Evolutionary conservation across 1,139 yeast genomes (phyloP), one percentile per base, ranked within the genome.

Genomic region (Hemisphaericaspora lyxosophila): DNA sequence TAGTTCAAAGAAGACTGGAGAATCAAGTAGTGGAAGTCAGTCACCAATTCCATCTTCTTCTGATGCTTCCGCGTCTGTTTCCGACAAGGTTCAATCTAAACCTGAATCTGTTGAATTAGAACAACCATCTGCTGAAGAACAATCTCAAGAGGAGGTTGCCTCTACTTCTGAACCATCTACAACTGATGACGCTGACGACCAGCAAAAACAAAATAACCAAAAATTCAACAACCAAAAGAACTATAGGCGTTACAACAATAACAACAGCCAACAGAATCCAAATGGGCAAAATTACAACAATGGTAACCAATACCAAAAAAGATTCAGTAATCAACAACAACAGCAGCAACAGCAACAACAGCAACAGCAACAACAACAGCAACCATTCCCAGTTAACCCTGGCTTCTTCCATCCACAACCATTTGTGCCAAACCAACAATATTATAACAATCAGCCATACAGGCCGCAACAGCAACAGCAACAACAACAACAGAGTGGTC

Each of bases 321-420:
- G 56, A 30, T 42, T 33, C 22, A 38, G 36, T 26, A 39, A 38
- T 30, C 22, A 37, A 23, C 33, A 41, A 28, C 38, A 46, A 39
- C 43, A 34, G 35, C 43, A n/a, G n/a, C n/a, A n/a, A n/a, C n/a
- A n/a, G n/a, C n/a, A n/a, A n/a, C n/a, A n/a, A n/a, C n/a, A n/a
- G n/a, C n/a, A n/a, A n/a, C n/a, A n/a, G n/a, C n/a, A 44, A 43
- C 53, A 19, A 54, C 50, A 44, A 50, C 40, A 43, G 33, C 31
- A 26, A 3, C 31, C 36, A 11, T 29, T 22, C 22, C 32, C 18
- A 29, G 22, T 31, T 15, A 26, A 52, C 37, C 11, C 23, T 11
- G 61, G 59, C 15, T 57, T 46, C 43, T 55, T 36, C 49, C 61
- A 56, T 26, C 63, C 62, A 17, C 64, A 58, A 38, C 59, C 61